Evolutionary conservation across 257 asterid species (phyloP).

Genomic region (Lycium barbarum): DNA sequence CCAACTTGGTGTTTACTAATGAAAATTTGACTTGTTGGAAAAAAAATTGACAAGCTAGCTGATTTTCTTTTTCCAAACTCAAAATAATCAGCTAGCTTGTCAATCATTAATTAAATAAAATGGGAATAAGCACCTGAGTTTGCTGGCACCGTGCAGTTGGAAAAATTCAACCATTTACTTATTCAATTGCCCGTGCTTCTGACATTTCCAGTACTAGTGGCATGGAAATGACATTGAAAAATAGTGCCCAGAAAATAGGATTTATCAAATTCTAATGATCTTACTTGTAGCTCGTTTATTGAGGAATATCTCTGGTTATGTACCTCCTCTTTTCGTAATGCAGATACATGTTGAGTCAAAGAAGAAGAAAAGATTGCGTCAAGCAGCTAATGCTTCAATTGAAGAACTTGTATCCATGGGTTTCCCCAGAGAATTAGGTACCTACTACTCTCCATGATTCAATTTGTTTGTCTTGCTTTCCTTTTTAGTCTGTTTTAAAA

Average conservation of each 20-base stretch:
- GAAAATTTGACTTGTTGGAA: neutral
- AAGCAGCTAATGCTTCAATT: constrained; percentile 49
- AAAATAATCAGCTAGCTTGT: neutral
- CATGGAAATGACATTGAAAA: neutral
- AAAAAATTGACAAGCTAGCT: neutral
- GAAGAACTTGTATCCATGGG: constrained; percentile 72
- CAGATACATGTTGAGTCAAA: constrained; percentile 69
- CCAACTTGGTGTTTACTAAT: neutral
- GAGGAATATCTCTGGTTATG: neutral
- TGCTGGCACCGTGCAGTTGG: neutral
- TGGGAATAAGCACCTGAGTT: neutral
- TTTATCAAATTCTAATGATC: neutral
- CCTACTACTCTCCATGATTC: constrained; percentile 3
- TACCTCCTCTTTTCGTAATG: constrained; percentile 31
- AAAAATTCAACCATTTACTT: neutral
- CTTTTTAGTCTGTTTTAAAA: no score
- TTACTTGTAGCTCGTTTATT: neutral
- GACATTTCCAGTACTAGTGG: neutral
- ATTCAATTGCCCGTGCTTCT: neutral
- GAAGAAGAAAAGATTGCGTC: constrained; percentile 65
- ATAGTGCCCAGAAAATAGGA: neutral
- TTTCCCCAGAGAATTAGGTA: constrained; percentile 73
- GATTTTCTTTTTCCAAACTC: no score
- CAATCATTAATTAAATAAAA: neutral
- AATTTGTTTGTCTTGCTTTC: neutral